phyloP scores from a whole-genome alignment of 1,139 yeast species.

The Debaryomyces robertsiae region DNA sequence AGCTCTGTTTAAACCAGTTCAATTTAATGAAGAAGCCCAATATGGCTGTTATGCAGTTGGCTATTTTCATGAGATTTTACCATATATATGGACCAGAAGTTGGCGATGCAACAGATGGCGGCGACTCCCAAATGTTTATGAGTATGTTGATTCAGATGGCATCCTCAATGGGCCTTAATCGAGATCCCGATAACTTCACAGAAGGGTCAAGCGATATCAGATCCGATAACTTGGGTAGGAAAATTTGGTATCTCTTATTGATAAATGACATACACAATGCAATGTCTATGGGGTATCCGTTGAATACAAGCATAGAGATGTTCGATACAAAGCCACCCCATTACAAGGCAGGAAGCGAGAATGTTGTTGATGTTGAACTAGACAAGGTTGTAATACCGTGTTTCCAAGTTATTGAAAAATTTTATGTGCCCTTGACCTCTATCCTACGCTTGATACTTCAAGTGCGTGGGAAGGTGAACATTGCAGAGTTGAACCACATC shows the following conservation, averaged over 20 bases:
- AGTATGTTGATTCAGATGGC: constrained; percentile 46
- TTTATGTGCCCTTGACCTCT: constrained; percentile 22
- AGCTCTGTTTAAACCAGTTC: constrained; percentile 40
- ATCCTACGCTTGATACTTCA: constrained; percentile 22
- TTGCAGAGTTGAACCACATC: constrained; percentile 22
- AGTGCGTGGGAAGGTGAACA: constrained; percentile 22
- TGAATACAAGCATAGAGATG: constrained; percentile 29
- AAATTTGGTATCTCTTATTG: constrained; percentile 35
- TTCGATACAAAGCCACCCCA: constrained; percentile 40
- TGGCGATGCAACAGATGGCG: constrained; percentile 52
- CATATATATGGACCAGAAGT: constrained; percentile 51
- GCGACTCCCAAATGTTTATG: constrained; percentile 42
- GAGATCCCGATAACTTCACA: constrained; percentile 38
- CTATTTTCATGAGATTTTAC: constrained; percentile 41
- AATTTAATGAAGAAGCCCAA: constrained; percentile 41
- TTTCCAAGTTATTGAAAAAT: constrained; percentile 21
- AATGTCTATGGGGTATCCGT: constrained; percentile 42
- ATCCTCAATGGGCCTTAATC: constrained; percentile 46
- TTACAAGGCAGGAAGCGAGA: constrained; percentile 34
- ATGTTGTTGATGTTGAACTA: constrained; percentile 26
- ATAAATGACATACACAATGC: constrained; percentile 41
- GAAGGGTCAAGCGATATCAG: constrained; percentile 26
- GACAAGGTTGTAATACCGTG: constrained; percentile 24
- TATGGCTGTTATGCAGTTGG: constrained; percentile 52
- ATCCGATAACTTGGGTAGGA: constrained; percentile 34